phyloP scores from a whole-genome alignment of 2,329 filamentous ascomycete genomes.

The Blumeria hordei region DNA sequence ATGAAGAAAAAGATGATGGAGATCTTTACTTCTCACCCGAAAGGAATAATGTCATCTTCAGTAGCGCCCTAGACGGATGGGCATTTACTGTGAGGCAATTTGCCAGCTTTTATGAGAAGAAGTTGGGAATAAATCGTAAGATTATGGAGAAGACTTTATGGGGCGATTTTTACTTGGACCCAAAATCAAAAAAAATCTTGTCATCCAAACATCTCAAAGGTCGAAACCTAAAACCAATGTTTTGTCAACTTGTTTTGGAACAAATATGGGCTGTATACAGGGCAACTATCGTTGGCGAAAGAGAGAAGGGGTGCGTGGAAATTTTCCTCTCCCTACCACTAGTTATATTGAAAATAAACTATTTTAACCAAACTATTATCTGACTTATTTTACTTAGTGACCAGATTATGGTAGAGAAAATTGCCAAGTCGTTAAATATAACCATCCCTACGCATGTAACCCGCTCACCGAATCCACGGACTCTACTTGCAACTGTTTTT shows the following conservation, averaged over 20 bases:
- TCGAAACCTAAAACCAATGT: slow-evolving; percentile 78
- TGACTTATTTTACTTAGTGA: slow-evolving; percentile 29
- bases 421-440: slow-evolving; percentile 73
- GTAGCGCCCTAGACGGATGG: slow-evolving; percentile 96
- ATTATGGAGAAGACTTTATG: slow-evolving; percentile 83
- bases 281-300: slow-evolving; percentile 61
- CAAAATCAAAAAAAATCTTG: slow-evolving; percentile 86
- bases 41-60: slow-evolving; percentile 97
- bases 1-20: slow-evolving; percentile 82
- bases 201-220: slow-evolving; percentile 84
- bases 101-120: slow-evolving; percentile 81
- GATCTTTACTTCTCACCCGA: slow-evolving; percentile 96
- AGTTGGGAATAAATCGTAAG: slow-evolving; percentile 76
- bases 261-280: slow-evolving; percentile 92
- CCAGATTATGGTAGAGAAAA: slow-evolving; percentile 64
- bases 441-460: slow-evolving; percentile 65
- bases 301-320: slow-evolving; percentile 48
- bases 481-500: slow-evolving; percentile 70
- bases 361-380: slow-evolving; percentile 3
- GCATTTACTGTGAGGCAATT: slow-evolving; percentile 94
- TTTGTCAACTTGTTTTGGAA: slow-evolving; percentile 87
- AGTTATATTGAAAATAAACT: background rate
- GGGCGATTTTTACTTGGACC: slow-evolving; percentile 91
- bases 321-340: slow-evolving; percentile 14
- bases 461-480: slow-evolving; percentile 59